Evolutionary conservation across 768 basidiomycete genomes (phyloP).

Genomic region (Lentinula edodes): DNA sequence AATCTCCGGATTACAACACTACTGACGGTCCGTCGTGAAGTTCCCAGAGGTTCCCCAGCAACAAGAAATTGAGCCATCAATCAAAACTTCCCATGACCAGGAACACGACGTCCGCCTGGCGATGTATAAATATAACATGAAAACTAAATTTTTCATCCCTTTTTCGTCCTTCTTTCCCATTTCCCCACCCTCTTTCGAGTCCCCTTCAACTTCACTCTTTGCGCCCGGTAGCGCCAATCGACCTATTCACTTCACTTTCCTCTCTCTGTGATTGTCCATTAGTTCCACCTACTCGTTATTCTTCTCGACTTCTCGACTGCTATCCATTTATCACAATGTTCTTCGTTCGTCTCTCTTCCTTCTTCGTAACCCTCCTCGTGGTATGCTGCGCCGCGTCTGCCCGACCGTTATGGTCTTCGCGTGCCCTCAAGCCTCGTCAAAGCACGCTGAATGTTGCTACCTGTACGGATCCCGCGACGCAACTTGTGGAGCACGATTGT

Average conservation of each 20-base stretch:
- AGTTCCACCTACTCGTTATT: neutral
- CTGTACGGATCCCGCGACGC: slow-evolving; percentile 13
- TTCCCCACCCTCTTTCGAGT: neutral
- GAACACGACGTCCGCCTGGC: neutral
- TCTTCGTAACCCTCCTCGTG: slow-evolving; percentile 10
- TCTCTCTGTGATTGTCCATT: neutral
- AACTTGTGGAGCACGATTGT: slow-evolving; percentile 15
- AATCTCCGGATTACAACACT: too few relatives aligned
- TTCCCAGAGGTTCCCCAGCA: neutral
- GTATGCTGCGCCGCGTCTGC: slow-evolving; percentile 8
- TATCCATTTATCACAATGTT: slow-evolving; percentile 6
- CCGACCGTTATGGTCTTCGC: slow-evolving; percentile 7
- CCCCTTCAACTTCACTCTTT: neutral
- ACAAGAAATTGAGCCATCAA: neutral
- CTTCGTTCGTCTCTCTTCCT: slow-evolving; percentile 9
- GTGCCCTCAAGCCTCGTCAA: slow-evolving; percentile 3
- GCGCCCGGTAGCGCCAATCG: slow-evolving; percentile 5
- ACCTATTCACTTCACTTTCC: neutral
- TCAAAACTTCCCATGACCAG: neutral
- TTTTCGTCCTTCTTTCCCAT: neutral
- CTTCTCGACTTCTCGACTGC: neutral
- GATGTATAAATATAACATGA: neutral
- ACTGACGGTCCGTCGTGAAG: neutral
- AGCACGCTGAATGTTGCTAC: slow-evolving; percentile 13
- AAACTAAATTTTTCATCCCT: neutral